These are phyloP conservation scores for Euphorbia schlechtendalii DNA, from an alignment of 441 rosid genomes.

Conservation along the genomic window DNA sequence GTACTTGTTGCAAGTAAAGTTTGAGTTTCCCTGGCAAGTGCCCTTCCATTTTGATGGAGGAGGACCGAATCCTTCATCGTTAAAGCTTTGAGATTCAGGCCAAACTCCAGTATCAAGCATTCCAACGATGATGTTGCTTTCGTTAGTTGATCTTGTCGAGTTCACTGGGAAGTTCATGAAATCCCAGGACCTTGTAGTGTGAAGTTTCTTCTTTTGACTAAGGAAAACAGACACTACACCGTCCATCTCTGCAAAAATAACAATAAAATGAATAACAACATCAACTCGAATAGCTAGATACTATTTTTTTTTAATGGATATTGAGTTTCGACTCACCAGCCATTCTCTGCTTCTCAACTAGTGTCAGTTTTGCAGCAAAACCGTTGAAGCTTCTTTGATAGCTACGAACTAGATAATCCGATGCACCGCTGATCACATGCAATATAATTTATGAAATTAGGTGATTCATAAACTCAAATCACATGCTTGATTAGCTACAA, in stretches of 20 bases:
- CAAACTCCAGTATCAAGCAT: constrained; percentile 47
- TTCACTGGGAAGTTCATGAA: constrained; percentile 34
- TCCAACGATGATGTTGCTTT: constrained; percentile 37
- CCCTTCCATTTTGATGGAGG: constrained; percentile 49
- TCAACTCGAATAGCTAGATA: not conserved
- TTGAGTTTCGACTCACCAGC: constrained; percentile 18
- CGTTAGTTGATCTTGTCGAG: constrained; percentile 22
- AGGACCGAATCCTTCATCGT: constrained; percentile 34
- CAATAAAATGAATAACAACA: not conserved
- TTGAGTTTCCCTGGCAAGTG: constrained; percentile 24
- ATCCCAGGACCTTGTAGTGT: constrained; percentile 66
- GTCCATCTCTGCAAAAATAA: constrained; percentile 29
- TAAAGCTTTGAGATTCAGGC: constrained; percentile 44
- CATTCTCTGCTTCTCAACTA: constrained; percentile 26
- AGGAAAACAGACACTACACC: constrained; percentile 57
- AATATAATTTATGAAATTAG: not conserved
- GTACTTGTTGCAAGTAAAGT: constrained; percentile 39
- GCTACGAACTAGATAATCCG: constrained; percentile 30
- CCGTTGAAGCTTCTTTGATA: constrained; percentile 53
- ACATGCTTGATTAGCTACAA: not conserved
- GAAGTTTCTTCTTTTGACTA: constrained; percentile 38
- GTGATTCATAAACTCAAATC: not conserved
- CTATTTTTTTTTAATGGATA: not conserved
- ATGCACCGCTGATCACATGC: constrained; percentile 22
- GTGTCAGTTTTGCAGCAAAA: constrained; percentile 41